Conservation (phyloP, 495 filamentous ascomycete species). For the Thozetella sp. region DNA sequence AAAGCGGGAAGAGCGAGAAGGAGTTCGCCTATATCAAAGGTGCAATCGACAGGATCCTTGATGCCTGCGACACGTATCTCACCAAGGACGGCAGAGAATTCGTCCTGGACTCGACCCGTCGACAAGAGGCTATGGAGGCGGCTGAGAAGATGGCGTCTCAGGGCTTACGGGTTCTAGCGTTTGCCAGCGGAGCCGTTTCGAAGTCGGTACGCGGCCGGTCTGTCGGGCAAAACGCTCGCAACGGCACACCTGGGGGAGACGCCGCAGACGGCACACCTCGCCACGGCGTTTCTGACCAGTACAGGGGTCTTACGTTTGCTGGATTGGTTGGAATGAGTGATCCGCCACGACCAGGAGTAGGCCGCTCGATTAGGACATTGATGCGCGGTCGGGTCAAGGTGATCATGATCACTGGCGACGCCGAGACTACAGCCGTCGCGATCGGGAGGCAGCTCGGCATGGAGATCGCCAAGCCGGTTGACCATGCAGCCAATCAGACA, state of each 20-base stretch:
- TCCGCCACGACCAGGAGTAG: slow-evolving; percentile 86
- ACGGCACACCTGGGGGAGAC: slow-evolving; percentile 30
- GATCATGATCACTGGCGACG: slow-evolving; percentile 98
- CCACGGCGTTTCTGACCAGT: slow-evolving; percentile 68
- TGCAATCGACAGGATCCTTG: slow-evolving; percentile 84
- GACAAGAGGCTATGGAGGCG: slow-evolving; percentile 74
- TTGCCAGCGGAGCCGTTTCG: slow-evolving; percentile 74
- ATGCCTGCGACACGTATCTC: slow-evolving; percentile 87
- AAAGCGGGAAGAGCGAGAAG: slow-evolving; percentile 49
- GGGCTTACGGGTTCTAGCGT: slow-evolving; percentile 88
- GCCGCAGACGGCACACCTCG: slow-evolving; percentile 35
- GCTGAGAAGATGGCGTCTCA: slow-evolving; percentile 89
- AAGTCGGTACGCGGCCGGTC: slow-evolving; percentile 31
- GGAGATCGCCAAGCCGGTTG: slow-evolving; percentile 57
- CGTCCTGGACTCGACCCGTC: slow-evolving; percentile 77
- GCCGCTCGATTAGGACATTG: slow-evolving; percentile 83
- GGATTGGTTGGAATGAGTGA: slow-evolving; percentile 97
- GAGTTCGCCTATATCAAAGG: slow-evolving; percentile 94
- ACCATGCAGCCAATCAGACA: slow-evolving; percentile 41
- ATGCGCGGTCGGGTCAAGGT: slow-evolving; percentile 94
- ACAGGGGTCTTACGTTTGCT: slow-evolving; percentile 83
- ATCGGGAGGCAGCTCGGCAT: slow-evolving; percentile 94
- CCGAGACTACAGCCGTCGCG: slow-evolving; percentile 89
- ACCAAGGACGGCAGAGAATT: slow-evolving; percentile 85
- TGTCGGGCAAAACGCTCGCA: slow-evolving; percentile 21